Evolutionary conservation across 306 rosid species (phyloP).

Genomic region (Lathyrus tuberosus): DNA sequence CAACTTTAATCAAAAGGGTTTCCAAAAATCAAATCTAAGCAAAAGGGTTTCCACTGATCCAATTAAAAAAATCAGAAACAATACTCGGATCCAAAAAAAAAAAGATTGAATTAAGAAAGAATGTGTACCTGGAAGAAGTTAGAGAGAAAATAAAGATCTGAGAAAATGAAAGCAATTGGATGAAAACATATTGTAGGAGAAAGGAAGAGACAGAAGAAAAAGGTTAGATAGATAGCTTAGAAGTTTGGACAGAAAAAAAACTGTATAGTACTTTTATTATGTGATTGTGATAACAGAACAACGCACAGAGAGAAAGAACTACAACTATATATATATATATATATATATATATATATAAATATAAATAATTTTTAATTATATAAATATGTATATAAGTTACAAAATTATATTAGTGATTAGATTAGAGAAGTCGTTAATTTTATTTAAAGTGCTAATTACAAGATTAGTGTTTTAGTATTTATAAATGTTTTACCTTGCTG

Average conservation of each 20-base stretch:
- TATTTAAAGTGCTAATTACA: not conserved
- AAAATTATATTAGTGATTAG: not conserved
- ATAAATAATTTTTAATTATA: not conserved
- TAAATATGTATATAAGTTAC: not conserved
- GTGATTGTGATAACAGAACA: constrained; percentile 23
- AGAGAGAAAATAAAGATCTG: constrained; percentile 50
- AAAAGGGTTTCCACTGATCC: constrained; percentile 49
- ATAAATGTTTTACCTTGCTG: constrained; percentile 29
- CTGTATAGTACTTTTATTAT: not conserved
- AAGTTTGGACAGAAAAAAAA: constrained; percentile 36
- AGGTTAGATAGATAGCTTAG: constrained; percentile 37
- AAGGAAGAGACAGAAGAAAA: constrained; percentile 11
- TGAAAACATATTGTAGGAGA: constrained; percentile 49
- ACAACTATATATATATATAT: not conserved
- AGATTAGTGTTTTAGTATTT: not conserved
- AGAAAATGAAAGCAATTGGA: constrained; percentile 33
- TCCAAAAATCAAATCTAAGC: constrained; percentile 7
- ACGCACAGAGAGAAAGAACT: not conserved
- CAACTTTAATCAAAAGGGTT: constrained; percentile 3
- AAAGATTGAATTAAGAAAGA: constrained; percentile 11
- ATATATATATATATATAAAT: not conserved
- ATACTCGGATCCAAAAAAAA: constrained; percentile 45
- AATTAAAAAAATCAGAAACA: constrained; percentile 32
- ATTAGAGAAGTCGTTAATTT: not conserved
- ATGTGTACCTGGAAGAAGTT: constrained; percentile 49